Base-by-base conservation (phyloP, 2,329 filamentous ascomycete genomes). In the Diaporthe australafricana region DNA sequence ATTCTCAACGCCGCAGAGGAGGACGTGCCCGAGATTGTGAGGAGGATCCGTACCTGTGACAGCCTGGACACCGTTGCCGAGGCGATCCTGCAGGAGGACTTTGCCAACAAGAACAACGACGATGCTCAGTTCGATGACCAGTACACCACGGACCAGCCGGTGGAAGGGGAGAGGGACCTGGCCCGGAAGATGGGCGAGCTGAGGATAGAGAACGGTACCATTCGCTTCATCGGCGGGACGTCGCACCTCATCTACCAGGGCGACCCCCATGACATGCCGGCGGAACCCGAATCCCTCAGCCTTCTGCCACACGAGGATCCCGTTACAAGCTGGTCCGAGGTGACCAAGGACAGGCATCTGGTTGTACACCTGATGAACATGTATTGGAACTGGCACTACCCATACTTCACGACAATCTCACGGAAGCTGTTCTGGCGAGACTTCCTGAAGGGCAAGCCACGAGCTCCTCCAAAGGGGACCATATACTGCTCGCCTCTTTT, bases 381-480 rank as follows among this genome's bases (percentile, higher is more conserved):
- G 94, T 99, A 99, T 83, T 98, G 98, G 83, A 94, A 92, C 77
- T 98, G 96, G 93, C 96, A 98, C 82, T 98, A 98, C 81, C 92
- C 95, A 22, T 98, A 96, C 83, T 99, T 98, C 81, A 96, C 95
- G 5, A 96, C 94, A 0, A 85, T 98, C 8, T 96, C 95, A 16
- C 97, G 94, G 80, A 91, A 88, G 47, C 84, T 97, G 40, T 98
- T 99, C 80, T 95, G 94, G 79, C 89, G 92, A 52, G 95, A 98
- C 80, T 98, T 97, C 77, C 81, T 92, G 55, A 88, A 87, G 17
- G 96, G 96, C 0, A 91, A 88, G 73, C 89, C 89, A 5, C 85
- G 85, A 1, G 82, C 86, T 9, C 78, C 78, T 27, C 82, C 80
- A 78, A 89, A 84, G 70, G 84, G 84, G 55, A 93, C 91, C 0